Evolutionary conservation across 139 green algal species (phyloP).

Genomic region (Picochlorum sp.): DNA sequence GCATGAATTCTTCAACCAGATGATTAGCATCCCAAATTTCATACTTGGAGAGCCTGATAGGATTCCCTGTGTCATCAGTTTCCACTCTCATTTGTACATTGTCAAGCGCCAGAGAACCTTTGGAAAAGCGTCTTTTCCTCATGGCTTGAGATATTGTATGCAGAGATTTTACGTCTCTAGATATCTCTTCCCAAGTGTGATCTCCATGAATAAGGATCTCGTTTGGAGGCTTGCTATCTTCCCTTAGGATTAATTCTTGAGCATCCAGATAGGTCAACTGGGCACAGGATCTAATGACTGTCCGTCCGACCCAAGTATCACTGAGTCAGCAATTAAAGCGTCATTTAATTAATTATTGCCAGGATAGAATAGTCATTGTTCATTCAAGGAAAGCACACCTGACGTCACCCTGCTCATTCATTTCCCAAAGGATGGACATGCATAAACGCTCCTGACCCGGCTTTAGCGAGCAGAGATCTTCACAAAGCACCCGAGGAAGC

Average conservation of each 20-base stretch:
- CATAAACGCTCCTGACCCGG: slow-evolving; percentile 67
- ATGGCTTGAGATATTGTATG: slow-evolving; percentile 46
- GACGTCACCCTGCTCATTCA: slow-evolving; percentile 31
- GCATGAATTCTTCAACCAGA: slow-evolving; percentile 97
- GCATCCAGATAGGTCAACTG: slow-evolving; percentile 82
- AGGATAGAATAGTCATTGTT: too few relatives aligned
- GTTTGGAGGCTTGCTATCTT: background rate
- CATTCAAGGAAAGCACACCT: too few relatives aligned
- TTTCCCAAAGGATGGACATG: slow-evolving; percentile 84
- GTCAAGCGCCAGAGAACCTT: slow-evolving; percentile 68
- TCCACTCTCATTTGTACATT: slow-evolving; percentile 64
- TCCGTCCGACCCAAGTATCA: slow-evolving; percentile 50
- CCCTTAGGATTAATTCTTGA: slow-evolving; percentile 77
- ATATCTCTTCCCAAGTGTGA: slow-evolving; percentile 55
- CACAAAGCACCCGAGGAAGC: slow-evolving; percentile 73
- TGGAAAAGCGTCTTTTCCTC: slow-evolving; percentile 28
- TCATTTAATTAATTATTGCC: too few relatives aligned
- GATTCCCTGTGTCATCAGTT: slow-evolving; percentile 64
- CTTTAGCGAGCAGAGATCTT: slow-evolving; percentile 79
- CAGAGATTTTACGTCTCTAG: slow-evolving; percentile 51
- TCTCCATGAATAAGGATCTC: slow-evolving; percentile 28
- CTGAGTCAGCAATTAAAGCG: background rate
- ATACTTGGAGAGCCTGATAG: slow-evolving; percentile 17
- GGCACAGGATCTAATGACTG: slow-evolving; percentile 71
- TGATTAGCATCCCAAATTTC: slow-evolving; percentile 63